Evolutionary conservation across 2,329 filamentous ascomycete genomes (phyloP).

Genomic region (Aureobasidium sp.): DNA sequence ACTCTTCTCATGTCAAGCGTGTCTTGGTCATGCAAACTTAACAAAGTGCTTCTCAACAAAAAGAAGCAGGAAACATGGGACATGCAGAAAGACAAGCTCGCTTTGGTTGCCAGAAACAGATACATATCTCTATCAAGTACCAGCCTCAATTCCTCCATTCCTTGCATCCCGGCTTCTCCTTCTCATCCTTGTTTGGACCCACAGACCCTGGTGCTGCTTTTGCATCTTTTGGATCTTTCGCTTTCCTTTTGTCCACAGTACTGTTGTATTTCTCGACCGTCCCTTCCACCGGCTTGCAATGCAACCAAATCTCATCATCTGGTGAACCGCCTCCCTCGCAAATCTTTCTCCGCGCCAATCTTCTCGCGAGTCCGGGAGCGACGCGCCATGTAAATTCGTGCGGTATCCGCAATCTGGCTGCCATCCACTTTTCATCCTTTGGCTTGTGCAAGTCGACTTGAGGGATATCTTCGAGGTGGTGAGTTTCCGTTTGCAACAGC

Average conservation of each 20-base stretch:
- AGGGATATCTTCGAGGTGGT: constrained; percentile 41
- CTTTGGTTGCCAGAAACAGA: background rate
- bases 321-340: constrained; percentile 34
- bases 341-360: constrained; percentile 30
- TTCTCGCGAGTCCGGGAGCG: constrained; percentile 38
- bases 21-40: background rate
- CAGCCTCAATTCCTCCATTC: background rate
- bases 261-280: background rate
- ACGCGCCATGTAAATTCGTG: constrained; percentile 51
- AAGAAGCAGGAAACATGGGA: background rate
- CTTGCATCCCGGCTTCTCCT: background rate
- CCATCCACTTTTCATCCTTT: constrained; percentile 50
- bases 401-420: constrained; percentile 49
- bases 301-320: constrained; percentile 49
- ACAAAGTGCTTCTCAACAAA: background rate
- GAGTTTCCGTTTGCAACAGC: constrained; percentile 33
- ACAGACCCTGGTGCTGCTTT: background rate
- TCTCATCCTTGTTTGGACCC: background rate
- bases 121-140: background rate
- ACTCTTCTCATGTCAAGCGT: background rate
- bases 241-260: background rate
- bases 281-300: constrained; percentile 34
- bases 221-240: background rate
- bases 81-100: background rate
- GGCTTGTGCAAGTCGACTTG: constrained; percentile 45